A percentile compares a stretch with the other conserved stretches of the same genome.
phyloP scores from a whole-genome alignment of 1,284 basidiomycete genomes.

The Cryptococcus floricola region DNA sequence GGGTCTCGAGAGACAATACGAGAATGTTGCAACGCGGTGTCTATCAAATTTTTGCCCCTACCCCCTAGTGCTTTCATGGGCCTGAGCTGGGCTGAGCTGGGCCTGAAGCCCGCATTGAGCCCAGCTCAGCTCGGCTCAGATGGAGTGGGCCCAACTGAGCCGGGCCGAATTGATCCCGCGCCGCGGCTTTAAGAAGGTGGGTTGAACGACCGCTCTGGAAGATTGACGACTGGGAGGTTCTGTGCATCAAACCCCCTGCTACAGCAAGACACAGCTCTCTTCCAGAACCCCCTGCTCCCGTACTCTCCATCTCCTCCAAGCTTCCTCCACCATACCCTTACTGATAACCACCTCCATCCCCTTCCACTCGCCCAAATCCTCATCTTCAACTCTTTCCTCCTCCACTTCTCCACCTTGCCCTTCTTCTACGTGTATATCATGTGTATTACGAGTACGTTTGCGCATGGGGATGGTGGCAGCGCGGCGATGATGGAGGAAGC shows the following conservation, averaged over 20 bases:
- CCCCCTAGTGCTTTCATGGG: too few species aligned
- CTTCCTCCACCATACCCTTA: conserved; percentile 63
- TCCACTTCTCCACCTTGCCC: conserved; percentile 1
- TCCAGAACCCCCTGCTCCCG: conserved; percentile 38
- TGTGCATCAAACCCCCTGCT: background rate
- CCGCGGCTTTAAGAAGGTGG: too few species aligned
- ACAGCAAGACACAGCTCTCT: conserved; percentile 36
- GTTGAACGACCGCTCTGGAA: too few species aligned
- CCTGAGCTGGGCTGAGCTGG: too few species aligned
- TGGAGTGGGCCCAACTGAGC: too few species aligned
- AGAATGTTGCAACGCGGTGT: too few species aligned
- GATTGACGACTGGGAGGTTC: too few species aligned
- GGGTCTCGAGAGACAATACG: too few species aligned
- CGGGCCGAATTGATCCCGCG: too few species aligned
- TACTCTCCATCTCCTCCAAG: conserved; percentile 38
- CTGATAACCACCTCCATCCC: conserved; percentile 56
- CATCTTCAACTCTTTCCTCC: conserved; percentile 12
- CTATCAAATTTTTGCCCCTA: too few species aligned
- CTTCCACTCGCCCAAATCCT: conserved; percentile 38
- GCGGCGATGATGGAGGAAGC: conserved; percentile 59
- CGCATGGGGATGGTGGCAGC: conserved; percentile 1
- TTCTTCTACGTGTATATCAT: background rate
- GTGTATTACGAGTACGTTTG: background rate
- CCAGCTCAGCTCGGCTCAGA: too few species aligned
- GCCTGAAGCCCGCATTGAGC: too few species aligned